Evolutionary conservation across 1,284 basidiomycete genomes (phyloP), one percentile per base, ranked within the genome.

Genomic region (Moesziomyces globuligerus): DNA sequence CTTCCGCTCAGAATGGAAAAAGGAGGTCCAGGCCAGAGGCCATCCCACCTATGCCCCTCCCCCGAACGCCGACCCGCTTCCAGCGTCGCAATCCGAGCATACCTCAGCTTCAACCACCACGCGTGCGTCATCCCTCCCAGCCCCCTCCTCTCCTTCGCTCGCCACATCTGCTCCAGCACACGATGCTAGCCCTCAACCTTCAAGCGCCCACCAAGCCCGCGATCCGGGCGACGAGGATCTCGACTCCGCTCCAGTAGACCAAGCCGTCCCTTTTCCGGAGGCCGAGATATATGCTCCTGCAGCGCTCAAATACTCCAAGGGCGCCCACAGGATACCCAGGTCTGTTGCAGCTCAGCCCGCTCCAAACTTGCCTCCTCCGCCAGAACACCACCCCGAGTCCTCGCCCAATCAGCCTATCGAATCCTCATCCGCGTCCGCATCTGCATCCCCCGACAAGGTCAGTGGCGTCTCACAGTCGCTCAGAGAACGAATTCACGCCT

Each of bases 1-100:
- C 0, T 76, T 76, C 37, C 48, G 74, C 9, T 52, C 59, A 11
- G 64, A 76, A 38, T 76, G 74, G 74, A 62, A 62, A 39, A 56
- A 57, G 38, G 74, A 76, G 39, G 74, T 76, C 5, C 17, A 51
- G 15, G 45, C 66, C 3, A 50, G 61, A 39, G 58, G 49, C 21
- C 59, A 57, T 42, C 48, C 38, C 1, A 40, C 51, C 13, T 51
- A 61, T 26, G 50, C 50, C 50, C 48, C 53, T n/a, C 51, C 59
- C 7, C 34, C 50, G 21, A 15, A 40, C 17, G 23, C 43, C 1
- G n/a, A 39, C 4, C n/a, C 37, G 18, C 25, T 21, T 6, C 40
- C 37, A 4, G 48, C n/a, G 10, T 32, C 50, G 18, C 25, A 59
- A 3, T 4, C 36, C n/a, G 38, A 23, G 17, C 38, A 40, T 1